phyloP scores from a whole-genome alignment of 768 basidiomycete genomes.

The Sporobolomyces pararoseus region DNA sequence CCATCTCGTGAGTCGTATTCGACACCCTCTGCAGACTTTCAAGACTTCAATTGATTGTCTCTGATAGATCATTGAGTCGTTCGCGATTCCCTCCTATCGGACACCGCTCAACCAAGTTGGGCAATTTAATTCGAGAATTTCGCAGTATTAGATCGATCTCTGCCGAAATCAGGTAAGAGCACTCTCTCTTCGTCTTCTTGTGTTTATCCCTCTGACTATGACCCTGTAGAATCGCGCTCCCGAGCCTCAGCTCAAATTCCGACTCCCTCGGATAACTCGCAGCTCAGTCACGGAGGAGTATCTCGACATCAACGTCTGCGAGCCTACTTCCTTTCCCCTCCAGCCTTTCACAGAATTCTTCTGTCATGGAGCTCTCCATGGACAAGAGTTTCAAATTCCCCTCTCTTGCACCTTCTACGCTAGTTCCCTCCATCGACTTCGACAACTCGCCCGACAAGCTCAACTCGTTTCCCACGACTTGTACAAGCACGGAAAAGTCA shows the following conservation, averaged over 20 bases:
- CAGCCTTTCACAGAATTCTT: slow-evolving; percentile 6
- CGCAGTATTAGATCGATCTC: neutral
- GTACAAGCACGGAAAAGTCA: neutral
- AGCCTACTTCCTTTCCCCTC: neutral
- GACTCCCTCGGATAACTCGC: neutral
- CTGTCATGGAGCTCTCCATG: neutral
- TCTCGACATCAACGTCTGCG: neutral
- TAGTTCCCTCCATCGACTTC: neutral
- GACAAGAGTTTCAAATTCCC: neutral
- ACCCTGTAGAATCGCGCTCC: no score
- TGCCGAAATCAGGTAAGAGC: neutral
- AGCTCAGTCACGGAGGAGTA: neutral
- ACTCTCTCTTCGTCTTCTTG: neutral
- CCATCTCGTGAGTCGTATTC: neutral
- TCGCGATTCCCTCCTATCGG: neutral
- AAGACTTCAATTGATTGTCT: no score
- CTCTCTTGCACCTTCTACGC: neutral
- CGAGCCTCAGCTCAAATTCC: neutral
- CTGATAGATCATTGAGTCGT: neutral
- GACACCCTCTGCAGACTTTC: neutral
- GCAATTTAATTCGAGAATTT: neutral
- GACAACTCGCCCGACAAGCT: neutral
- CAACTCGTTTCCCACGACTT: neutral
- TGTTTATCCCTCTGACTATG: no score
- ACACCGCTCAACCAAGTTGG: neutral